phyloP scores from a whole-genome alignment of 768 basidiomycete genomes.

The Leccinum truebloodii region DNA sequence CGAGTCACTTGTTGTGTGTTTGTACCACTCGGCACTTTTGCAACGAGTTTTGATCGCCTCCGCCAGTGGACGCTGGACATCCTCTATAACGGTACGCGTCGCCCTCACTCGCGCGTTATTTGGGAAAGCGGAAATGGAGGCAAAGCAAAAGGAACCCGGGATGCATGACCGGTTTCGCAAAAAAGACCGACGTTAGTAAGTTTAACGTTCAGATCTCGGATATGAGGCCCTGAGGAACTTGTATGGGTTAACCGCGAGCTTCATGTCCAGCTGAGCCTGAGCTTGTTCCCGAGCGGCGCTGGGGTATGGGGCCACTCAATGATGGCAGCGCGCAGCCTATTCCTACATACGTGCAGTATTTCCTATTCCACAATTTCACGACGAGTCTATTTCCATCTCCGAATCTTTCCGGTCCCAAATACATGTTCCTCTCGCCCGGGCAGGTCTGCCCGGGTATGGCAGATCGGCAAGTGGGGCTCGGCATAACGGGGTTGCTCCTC shows the following conservation, averaged over 20 bases:
- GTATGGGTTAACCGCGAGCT: not conserved
- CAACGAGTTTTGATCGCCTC: not conserved
- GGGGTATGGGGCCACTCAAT: not conserved
- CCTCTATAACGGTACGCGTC: conserved; percentile 10
- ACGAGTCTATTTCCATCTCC: conserved; percentile 9
- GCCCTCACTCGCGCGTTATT: not conserved
- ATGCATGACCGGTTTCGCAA: conserved; percentile 11
- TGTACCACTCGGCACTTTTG: not conserved
- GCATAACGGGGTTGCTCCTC: conserved; percentile 4
- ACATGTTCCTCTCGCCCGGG: conserved; percentile 2
- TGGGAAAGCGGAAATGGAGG: not conserved
- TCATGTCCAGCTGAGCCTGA: not conserved
- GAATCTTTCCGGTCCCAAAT: conserved; percentile 13
- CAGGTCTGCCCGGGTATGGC: conserved; percentile 12
- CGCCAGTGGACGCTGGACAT: not conserved
- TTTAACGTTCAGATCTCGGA: conserved; percentile 12
- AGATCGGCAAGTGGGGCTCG: conserved; percentile 9
- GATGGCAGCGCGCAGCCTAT: not conserved
- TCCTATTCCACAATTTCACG: not conserved
- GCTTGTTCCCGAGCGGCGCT: not conserved
- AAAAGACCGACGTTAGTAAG: not conserved
- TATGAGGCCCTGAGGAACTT: not conserved
- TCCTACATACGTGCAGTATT: not conserved
- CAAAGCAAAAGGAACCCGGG: conserved; percentile 8
- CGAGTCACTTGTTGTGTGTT: not conserved